These are phyloP conservation scores for Yamadazyma pseudoaaseri DNA, from an alignment of 1,139 yeast species.

Conservation along the genomic window DNA sequence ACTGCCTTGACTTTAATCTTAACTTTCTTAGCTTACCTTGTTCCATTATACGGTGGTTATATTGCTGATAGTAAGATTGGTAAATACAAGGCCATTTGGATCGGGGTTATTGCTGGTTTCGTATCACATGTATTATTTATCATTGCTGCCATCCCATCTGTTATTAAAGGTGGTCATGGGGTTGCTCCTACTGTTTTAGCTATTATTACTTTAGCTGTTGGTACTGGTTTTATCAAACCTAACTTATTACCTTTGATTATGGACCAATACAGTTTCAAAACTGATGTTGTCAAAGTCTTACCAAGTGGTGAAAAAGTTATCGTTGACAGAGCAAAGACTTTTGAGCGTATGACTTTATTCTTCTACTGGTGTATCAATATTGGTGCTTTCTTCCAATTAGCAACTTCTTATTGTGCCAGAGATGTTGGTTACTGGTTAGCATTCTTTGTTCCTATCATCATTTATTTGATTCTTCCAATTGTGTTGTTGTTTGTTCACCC, in stretches of 20 bases:
- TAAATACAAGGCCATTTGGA: conserved; percentile 40
- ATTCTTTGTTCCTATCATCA: conserved; percentile 54
- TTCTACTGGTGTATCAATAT: conserved; percentile 81
- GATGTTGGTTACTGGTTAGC: conserved; percentile 78
- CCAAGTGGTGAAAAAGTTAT: conserved; percentile 67
- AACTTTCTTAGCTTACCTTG: conserved; percentile 41
- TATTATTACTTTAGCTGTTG: conserved; percentile 36
- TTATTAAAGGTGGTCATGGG: conserved; percentile 33
- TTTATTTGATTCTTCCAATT: conserved; percentile 49
- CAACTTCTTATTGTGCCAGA: conserved; percentile 72
- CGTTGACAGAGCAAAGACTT: conserved; percentile 66
- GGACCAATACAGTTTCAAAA: conserved; percentile 51
- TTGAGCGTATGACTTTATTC: conserved; percentile 72
- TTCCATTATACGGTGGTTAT: conserved; percentile 46
- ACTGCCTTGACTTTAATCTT: conserved; percentile 38
- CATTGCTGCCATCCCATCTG: conserved; percentile 38
- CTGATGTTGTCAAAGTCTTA: conserved; percentile 57
- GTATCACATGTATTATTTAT: conserved; percentile 38
- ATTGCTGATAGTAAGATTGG: conserved; percentile 43
- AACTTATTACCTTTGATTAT: conserved; percentile 49
- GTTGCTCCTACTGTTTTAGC: conserved; percentile 35
- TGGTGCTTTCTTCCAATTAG: conserved; percentile 76
- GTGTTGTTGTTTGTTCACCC: conserved; percentile 39
- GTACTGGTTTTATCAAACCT: conserved; percentile 53
- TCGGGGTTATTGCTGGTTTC: conserved; percentile 40